Evolutionary conservation across 352 stramenopile species (phyloP), one percentile per base, ranked within the genome.

Genomic region (Blastocystis sp.): DNA sequence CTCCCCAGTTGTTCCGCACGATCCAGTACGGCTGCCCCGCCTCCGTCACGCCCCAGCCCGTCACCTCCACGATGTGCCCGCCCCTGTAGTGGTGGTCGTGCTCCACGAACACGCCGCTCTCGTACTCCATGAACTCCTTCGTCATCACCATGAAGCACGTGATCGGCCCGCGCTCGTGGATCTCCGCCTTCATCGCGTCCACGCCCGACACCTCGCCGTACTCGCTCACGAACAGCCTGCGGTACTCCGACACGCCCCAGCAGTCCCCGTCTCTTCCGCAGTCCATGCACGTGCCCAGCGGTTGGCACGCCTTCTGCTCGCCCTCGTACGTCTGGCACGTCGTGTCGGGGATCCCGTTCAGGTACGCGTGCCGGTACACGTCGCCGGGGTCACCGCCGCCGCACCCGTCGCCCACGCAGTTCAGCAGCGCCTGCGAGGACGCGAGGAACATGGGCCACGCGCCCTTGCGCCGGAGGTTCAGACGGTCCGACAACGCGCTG

Each of bases 291-390:
- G 94, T 92, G 89, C 97, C 96, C 43, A 94, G 92, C 21, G 89
- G 88, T 23, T 88, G 92, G 90, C 94, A 97, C 48, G 89, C 91
- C 89, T 95, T 94, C 76, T 93, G 92, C 60, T 93, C 95, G 1
- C 95, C 96, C 56, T 93, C 86, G 90, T 98, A 98, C 4, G 93
- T 92, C 89, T 97, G 93, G 88, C 95, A 98, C 10, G 95, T 95
- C 90, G 98, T 95, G 87, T 97, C 96, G 0, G 95, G 94, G 48
- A 98, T 93, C 19, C 92, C 93, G 53, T 96, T 92, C 74, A 97
- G 89, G 76, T 96, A 92, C 34, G 95, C 96, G 88, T 92, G 96
- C 82, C 94, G 92, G 90, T 98, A 98, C 11, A 93, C 94, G 52
- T 93, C 92, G 34, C 95, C 90, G 67, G 95, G 92, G 89, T 94